Evolutionary conservation across 208 protist species (phyloP).

Genomic region (Trypanosoma platydactyli): DNA sequence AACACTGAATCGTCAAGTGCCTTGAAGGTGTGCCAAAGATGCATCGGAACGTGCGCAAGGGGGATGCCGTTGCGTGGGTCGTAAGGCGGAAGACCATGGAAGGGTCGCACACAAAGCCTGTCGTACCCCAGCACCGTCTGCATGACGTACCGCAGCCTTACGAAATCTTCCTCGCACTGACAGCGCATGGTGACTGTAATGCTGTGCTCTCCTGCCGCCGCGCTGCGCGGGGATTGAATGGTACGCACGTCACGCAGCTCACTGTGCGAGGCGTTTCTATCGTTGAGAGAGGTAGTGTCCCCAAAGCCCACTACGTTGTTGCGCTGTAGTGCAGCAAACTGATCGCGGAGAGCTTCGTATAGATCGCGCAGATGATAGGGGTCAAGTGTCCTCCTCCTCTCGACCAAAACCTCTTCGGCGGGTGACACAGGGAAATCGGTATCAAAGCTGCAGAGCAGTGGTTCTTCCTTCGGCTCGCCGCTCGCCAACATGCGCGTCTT

Average conservation of each 20-base stretch:
- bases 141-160: constrained; percentile 58
- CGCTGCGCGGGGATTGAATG: constrained; percentile 45
- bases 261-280: not conserved
- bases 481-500: constrained; percentile 35
- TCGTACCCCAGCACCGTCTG: constrained; percentile 73
- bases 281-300: not conserved
- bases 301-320: constrained; percentile 40
- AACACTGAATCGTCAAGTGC: constrained; percentile 59
- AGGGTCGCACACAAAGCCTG: constrained; percentile 54
- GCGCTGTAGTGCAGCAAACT: constrained; percentile 49
- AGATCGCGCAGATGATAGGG: constrained; percentile 57
- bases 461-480: constrained; percentile 42
- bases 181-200: constrained; percentile 49
- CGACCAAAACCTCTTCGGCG: constrained; percentile 35
- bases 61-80: constrained; percentile 73
- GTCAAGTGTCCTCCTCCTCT: constrained; percentile 34
- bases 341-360: constrained; percentile 66
- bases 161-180: constrained; percentile 62
- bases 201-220: constrained; percentile 29
- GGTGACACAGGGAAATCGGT: constrained; percentile 29
- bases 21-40: constrained; percentile 70
- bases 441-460: constrained; percentile 44
- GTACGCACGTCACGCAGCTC: constrained; percentile 36
- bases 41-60: constrained; percentile 62
- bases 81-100: constrained; percentile 66